Evolutionary conservation across 768 basidiomycete species (phyloP).

Genomic region (Thelephora ganbajun): DNA sequence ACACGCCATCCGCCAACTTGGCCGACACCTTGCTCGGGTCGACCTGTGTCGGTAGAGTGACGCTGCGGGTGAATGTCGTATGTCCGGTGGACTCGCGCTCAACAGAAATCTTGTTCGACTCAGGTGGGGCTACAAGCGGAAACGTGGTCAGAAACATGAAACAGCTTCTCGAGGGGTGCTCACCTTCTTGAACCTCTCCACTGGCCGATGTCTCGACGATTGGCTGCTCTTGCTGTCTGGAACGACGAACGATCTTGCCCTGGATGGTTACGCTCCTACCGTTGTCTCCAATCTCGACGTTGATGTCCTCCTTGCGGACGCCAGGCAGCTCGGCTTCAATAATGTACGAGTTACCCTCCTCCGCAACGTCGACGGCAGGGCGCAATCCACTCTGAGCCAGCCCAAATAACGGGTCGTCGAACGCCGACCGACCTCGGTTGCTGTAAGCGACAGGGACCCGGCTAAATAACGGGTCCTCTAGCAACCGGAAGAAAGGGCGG

Average conservation of each 20-base stretch:
- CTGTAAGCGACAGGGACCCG: conserved; percentile 4
- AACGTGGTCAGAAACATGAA: conserved; percentile 2
- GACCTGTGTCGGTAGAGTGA: conserved; percentile 55
- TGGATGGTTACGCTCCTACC: conserved; percentile 63
- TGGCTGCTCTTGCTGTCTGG: conserved; percentile 7
- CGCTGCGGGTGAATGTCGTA: conserved; percentile 48
- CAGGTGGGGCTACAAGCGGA: conserved; percentile 10
- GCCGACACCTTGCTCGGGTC: conserved; percentile 45
- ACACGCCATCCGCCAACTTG: conserved; percentile 54
- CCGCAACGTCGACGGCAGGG: conserved; percentile 56
- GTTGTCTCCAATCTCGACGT: conserved; percentile 55
- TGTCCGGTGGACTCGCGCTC: conserved; percentile 49
- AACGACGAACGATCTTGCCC: conserved; percentile 33
- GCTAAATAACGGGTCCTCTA: conserved; percentile 49
- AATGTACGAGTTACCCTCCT: conserved; percentile 49
- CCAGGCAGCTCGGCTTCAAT: conserved; percentile 72
- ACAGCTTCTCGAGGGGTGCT: conserved; percentile 1
- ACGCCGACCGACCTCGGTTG: conserved; percentile 21
- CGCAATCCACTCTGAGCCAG: conserved; percentile 17
- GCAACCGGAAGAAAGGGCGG: conserved; percentile 60
- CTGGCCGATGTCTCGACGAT: conserved; percentile 1
- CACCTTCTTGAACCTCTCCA: conserved; percentile 17
- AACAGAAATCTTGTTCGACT: conserved; percentile 34
- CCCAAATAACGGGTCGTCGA: conserved; percentile 38
- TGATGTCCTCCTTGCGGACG: conserved; percentile 62